Evolutionary conservation across 139 green algal species (phyloP).

Genomic region (Chlorella sp.): DNA sequence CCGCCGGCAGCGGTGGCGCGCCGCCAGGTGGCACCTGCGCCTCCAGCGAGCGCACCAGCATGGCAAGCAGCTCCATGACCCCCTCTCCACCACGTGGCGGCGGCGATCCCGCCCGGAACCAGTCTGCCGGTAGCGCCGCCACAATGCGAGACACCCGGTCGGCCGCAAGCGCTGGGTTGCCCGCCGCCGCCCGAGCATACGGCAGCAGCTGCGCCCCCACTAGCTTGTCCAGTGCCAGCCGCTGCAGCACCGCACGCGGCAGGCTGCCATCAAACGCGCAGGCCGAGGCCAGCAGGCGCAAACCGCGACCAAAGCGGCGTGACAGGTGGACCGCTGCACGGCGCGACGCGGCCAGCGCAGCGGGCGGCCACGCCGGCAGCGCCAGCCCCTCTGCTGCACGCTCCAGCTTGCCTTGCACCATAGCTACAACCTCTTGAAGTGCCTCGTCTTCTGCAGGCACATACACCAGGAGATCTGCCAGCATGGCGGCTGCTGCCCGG

Average conservation of each 20-base stretch:
- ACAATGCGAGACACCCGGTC: slow-evolving; percentile 52
- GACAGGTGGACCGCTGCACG: slow-evolving; percentile 57
- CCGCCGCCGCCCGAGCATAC: slow-evolving; percentile 52
- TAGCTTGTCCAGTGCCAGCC: slow-evolving; percentile 59
- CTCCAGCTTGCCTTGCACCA: slow-evolving; percentile 25
- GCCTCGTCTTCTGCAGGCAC: slow-evolving; percentile 53
- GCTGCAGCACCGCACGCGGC: slow-evolving; percentile 47
- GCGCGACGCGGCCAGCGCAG: slow-evolving; percentile 46
- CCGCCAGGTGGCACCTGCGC: neutral
- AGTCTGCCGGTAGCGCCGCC: slow-evolving; percentile 50
- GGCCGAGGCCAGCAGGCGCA: slow-evolving; percentile 61
- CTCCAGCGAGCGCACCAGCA: slow-evolving; percentile 33
- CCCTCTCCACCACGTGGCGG: slow-evolving; percentile 5
- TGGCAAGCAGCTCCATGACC: slow-evolving; percentile 23
- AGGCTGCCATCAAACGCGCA: slow-evolving; percentile 67
- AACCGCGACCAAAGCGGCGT: slow-evolving; percentile 63
- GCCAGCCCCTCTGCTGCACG: slow-evolving; percentile 38
- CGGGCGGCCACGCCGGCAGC: slow-evolving; percentile 69
- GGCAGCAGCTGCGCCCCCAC: slow-evolving; percentile 54
- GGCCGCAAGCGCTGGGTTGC: slow-evolving; percentile 45
- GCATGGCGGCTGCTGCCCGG: slow-evolving; percentile 53
- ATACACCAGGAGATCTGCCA: slow-evolving; percentile 79
- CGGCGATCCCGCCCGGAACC: slow-evolving; percentile 34
- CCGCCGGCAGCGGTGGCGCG: neutral
- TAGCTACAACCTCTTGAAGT: slow-evolving; percentile 3